These are phyloP conservation scores for Pseudocercospora cruenta DNA, from an alignment of 2,329 filamentous ascomycete species.

Conservation along the genomic window DNA sequence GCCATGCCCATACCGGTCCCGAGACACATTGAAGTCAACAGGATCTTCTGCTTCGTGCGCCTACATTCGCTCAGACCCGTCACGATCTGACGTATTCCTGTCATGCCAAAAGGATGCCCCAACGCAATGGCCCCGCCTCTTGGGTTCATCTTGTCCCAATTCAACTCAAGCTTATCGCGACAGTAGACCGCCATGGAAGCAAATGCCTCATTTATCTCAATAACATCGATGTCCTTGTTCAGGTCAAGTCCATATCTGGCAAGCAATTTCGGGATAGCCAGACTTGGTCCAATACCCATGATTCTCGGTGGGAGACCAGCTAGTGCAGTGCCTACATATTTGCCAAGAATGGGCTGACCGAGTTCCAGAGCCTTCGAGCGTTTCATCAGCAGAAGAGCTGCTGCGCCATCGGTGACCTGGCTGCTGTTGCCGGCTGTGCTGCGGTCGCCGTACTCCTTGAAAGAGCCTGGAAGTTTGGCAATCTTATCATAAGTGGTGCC, in stretches of 20 bases:
- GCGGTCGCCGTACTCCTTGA: conserved; percentile 70
- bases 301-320: conserved; percentile 72
- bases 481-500: conserved; percentile 70
- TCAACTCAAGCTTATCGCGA: conserved; percentile 69
- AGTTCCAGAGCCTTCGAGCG: conserved; percentile 75
- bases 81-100: conserved; percentile 77
- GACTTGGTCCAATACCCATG: conserved; percentile 88
- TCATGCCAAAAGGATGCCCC: conserved; percentile 86
- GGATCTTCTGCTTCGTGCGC: conserved; percentile 69
- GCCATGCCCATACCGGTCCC: conserved; percentile 56
- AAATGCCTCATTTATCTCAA: conserved; percentile 90
- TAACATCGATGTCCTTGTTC: conserved; percentile 70
- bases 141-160: conserved; percentile 76
- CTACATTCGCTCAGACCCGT: conserved; percentile 72
- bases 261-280: conserved; percentile 81
- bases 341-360: conserved; percentile 70
- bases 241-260: conserved; percentile 39
- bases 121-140: conserved; percentile 85
- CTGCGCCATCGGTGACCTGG: conserved; percentile 86
- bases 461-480: conserved; percentile 83
- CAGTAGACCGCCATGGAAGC: conserved; percentile 69
- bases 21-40: conserved; percentile 85
- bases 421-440: conserved; percentile 78
- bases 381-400: conserved; percentile 80
- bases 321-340: conserved; percentile 69